phyloP scores from a whole-genome alignment of 2,329 filamentous ascomycete genomes.

The Ramularia endophylla region DNA sequence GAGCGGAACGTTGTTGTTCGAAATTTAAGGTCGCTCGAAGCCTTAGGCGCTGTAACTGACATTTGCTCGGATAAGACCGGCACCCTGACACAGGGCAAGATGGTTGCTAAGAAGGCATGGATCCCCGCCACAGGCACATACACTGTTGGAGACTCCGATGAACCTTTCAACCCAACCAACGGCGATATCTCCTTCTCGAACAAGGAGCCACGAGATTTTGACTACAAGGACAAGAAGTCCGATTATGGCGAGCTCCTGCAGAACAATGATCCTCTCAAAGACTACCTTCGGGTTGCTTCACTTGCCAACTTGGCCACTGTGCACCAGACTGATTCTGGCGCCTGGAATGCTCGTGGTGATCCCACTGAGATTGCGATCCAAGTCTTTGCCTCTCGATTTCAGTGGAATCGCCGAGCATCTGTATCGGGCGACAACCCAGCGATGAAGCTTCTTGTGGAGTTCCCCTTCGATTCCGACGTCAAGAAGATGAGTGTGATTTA shows the following conservation, averaged over 20 bases:
- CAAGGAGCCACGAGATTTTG: conserved; percentile 18
- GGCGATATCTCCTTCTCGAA: conserved; percentile 46
- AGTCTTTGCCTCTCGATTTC: conserved; percentile 64
- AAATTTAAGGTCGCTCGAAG: conserved; percentile 59
- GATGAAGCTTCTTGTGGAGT: conserved; percentile 60
- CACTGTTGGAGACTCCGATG: conserved; percentile 49
- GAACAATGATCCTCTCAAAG: conserved; percentile 44
- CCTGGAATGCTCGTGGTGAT: conserved; percentile 61
- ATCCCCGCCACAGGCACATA: conserved; percentile 55
- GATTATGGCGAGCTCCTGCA: conserved; percentile 32
- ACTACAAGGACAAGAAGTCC: conserved; percentile 12
- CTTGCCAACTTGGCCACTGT: conserved; percentile 62
- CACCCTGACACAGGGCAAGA: conserved; percentile 49
- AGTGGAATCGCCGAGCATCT: conserved; percentile 26
- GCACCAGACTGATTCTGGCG: conserved; percentile 49
- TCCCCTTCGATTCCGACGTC: conserved; percentile 67
- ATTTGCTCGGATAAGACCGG: conserved; percentile 33
- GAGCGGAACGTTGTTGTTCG: conserved; percentile 59
- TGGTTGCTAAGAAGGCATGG: conserved; percentile 58
- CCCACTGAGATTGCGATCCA: conserved; percentile 71
- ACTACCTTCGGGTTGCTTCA: conserved; percentile 54
- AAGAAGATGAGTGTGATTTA: conserved; percentile 75
- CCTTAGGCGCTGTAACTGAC: conserved; percentile 41
- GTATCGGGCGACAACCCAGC: conserved; percentile 26
- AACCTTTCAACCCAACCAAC: conserved; percentile 55